Percentiles rank a stretch among this genome's conserved stretches.
Evolutionary conservation across 495 filamentous ascomycete species (phyloP).

Genomic region (Hypoxylon perforatum): DNA sequence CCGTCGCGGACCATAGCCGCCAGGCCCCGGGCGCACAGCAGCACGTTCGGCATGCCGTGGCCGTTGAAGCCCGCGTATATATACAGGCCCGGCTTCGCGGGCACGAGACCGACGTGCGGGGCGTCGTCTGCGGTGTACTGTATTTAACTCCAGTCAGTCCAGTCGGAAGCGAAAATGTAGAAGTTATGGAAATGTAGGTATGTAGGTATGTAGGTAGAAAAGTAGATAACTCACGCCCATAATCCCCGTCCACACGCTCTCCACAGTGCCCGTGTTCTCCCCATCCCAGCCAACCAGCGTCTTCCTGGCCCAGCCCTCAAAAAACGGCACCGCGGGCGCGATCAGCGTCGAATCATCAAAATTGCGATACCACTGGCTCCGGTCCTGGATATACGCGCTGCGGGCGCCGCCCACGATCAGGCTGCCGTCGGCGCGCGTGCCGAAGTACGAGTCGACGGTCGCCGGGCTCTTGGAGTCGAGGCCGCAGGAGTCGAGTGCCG

Average conservation of each 20-base stretch:
- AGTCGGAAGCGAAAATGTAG: too few species aligned
- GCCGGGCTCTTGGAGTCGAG: constrained; percentile 30
- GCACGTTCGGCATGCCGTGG: constrained; percentile 63
- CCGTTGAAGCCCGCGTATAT: constrained; percentile 63
- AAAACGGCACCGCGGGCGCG: constrained; percentile 54
- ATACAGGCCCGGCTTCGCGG: constrained; percentile 53
- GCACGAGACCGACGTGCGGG: constrained; percentile 60
- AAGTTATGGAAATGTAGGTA: constrained; percentile 18
- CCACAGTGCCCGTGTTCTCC: constrained; percentile 46
- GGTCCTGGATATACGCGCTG: constrained; percentile 48
- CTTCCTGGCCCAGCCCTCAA: constrained; percentile 60
- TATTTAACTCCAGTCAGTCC: too few species aligned
- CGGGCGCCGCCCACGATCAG: constrained; percentile 65
- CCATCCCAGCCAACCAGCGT: constrained; percentile 62
- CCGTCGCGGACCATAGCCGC: constrained; percentile 56
- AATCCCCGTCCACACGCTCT: constrained; percentile 66
- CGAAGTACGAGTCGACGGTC: constrained; percentile 54
- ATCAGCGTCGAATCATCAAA: constrained; percentile 61
- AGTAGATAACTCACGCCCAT: constrained; percentile 39
- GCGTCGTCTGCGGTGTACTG: constrained; percentile 54
- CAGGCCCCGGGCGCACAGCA: constrained; percentile 57
- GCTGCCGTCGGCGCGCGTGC: constrained; percentile 61
- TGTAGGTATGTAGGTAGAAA: background rate
- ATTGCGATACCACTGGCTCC: constrained; percentile 59
- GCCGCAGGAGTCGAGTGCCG: constrained; percentile 12